Percentiles rank a stretch among this genome's conserved stretches.
Conservation (phyloP, 345 rosid genomes). For the Euphorbia tirucalli region DNA sequence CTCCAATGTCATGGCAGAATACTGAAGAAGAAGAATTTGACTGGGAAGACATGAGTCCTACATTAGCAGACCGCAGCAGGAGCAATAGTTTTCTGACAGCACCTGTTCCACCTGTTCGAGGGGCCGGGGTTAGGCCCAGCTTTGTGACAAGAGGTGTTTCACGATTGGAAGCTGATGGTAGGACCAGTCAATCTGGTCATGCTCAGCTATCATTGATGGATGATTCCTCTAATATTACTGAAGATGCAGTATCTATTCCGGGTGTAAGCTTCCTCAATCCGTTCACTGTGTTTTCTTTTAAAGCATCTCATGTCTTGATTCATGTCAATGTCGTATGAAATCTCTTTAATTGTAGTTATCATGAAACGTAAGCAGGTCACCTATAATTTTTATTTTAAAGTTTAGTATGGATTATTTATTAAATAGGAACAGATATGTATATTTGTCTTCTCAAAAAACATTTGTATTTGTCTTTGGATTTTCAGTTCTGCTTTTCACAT, state of each 20-base stretch:
- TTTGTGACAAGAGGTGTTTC: constrained; percentile 39
- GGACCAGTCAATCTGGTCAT: constrained; percentile 39
- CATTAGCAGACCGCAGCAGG: constrained; percentile 56
- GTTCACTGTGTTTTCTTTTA: constrained; percentile 2
- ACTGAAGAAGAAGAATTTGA: constrained; percentile 99
- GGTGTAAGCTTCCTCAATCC: constrained; percentile 40
- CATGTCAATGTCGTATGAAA: neutral
- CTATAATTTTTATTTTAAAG: too few species aligned
- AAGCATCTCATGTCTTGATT: neutral
- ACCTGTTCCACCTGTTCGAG: constrained; percentile 47
- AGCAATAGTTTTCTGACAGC: constrained; percentile 46
- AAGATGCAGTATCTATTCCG: constrained; percentile 32
- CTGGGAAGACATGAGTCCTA: constrained; percentile 99
- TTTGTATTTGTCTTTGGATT: neutral
- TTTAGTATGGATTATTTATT: too few species aligned
- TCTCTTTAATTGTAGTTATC: neutral
- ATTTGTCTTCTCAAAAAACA: too few species aligned
- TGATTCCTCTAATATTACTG: constrained; percentile 35
- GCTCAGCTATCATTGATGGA: constrained; percentile 38
- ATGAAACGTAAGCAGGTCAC: neutral
- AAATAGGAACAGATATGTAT: too few species aligned
- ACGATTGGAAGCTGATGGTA: constrained; percentile 41
- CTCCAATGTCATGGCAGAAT: constrained; percentile 82
- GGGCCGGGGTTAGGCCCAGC: constrained; percentile 43
- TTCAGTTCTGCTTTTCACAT: neutral